phyloP scores from a whole-genome alignment of 1,139 yeast species.

The Hemisphaericaspora xylofermentans region DNA sequence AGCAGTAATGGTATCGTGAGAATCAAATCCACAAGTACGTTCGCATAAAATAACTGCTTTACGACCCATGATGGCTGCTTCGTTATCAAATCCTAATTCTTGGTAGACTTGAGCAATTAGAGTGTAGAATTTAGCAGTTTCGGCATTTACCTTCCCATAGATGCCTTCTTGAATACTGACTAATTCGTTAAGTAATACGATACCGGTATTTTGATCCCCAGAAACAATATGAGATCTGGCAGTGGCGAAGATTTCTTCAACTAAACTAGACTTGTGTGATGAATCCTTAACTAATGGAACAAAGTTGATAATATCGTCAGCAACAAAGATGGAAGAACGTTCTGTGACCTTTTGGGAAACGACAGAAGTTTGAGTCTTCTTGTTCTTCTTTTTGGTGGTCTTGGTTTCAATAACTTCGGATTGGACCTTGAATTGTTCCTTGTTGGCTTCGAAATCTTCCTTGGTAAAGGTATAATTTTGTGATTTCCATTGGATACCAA shows the following conservation, averaged over 20 bases:
- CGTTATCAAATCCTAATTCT: constrained; percentile 54
- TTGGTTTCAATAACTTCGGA: constrained; percentile 17
- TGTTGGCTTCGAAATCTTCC: constrained; percentile 41
- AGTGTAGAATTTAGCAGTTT: constrained; percentile 70
- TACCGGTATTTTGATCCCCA: constrained; percentile 47
- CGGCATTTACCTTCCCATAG: constrained; percentile 78
- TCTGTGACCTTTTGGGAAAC: constrained; percentile 21
- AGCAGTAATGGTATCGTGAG: constrained; percentile 71
- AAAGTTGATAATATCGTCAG: constrained; percentile 65
- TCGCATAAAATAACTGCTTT: constrained; percentile 74
- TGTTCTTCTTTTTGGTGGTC: constrained; percentile 24
- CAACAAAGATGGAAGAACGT: constrained; percentile 46
- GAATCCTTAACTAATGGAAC: constrained; percentile 77
- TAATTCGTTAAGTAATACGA: constrained; percentile 65
- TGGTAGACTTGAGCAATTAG: constrained; percentile 66
- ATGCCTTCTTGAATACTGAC: constrained; percentile 77
- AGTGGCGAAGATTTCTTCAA: constrained; percentile 77
- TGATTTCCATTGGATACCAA: constrained; percentile 86
- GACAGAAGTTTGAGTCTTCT: constrained; percentile 30
- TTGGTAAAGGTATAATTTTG: constrained; percentile 50
- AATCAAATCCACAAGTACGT: constrained; percentile 78
- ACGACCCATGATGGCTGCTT: constrained; percentile 70
- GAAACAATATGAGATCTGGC: constrained; percentile 51
- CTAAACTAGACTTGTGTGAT: constrained; percentile 60
- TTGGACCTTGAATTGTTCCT: constrained; percentile 18